Evolutionary conservation across 2,329 filamentous ascomycete genomes (phyloP), one percentile per base, ranked within the genome.

Genomic region (Fusarium nygamai): DNA sequence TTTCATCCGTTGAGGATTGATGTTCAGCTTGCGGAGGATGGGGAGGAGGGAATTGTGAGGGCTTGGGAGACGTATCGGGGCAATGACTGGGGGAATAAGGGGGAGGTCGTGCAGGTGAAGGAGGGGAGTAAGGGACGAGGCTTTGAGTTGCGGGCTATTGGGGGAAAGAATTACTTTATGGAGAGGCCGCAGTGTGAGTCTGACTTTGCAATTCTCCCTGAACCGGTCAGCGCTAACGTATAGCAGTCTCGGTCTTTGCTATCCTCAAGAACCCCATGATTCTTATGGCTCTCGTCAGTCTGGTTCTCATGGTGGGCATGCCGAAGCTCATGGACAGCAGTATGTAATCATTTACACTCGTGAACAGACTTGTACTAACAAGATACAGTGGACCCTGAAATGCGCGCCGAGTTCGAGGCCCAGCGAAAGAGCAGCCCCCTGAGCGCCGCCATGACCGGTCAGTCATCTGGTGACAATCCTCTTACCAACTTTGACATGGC

Each of bases 211-310:
- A n/a, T 29, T 29, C 24, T 41, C 16, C 24, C 12, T 22, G 38
- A 20, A 34, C 36, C 13, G 19, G 17, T 20, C 27, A 34, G 39
- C 54, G n/a, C 65, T 74, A 36, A 74, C 71, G 33, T 10, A 12
- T 11, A 9, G 33, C 31, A 94, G 93, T 96, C 84, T 94, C 92
- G 24, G 88, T 95, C n/a, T 80, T 98, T 65, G 90, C 89, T 67
- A 91, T 98, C 64, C 87, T 98, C 78, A 96, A 96, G 86, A 98
- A 94, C 81, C 96, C 96, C 8, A 98, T 98, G 95, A 98, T 98
- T 73, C 88, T 99, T 69, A 92, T 99, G 86, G 95, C 93, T 9
- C 84, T 97, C 39, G 91, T 96, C 44, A 94, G 92, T 71, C 90
- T 98, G 86, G 92, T 86, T 10, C 86, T 98, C 75, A 95, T 98